Conservation (phyloP, 2,329 filamentous ascomycete genomes). For the Pseudopyrenochaeta lycopersici region DNA sequence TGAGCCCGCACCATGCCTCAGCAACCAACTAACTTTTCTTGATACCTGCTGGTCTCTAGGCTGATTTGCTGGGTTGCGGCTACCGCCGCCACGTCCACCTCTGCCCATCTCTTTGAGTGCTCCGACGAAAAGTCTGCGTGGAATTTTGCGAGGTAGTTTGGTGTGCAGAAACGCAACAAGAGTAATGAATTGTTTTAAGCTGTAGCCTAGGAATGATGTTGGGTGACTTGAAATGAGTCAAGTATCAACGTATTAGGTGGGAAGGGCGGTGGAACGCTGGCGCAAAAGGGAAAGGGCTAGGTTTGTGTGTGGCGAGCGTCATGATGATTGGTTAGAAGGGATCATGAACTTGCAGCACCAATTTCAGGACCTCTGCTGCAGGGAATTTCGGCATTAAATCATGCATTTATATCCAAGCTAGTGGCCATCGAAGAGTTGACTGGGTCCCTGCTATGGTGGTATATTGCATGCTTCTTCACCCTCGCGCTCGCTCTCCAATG, state of each 20-base stretch:
- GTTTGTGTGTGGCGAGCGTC: conserved; percentile 4
- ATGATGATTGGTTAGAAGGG: conserved; percentile 5
- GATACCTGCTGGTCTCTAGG: conserved; percentile 57
- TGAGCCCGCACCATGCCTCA: conserved; percentile 69
- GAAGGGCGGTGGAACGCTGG: conserved; percentile 7
- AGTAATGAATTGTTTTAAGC: background rate
- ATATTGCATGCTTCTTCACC: too few species aligned
- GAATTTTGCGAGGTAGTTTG: conserved; percentile 26
- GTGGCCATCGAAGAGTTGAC: too few species aligned
- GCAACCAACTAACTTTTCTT: conserved; percentile 61
- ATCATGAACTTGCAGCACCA: too few species aligned
- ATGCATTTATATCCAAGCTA: too few species aligned
- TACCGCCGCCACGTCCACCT: conserved; percentile 46
- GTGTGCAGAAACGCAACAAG: background rate
- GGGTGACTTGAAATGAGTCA: conserved; percentile 19
- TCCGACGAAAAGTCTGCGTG: conserved; percentile 19
- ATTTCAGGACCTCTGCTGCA: too few species aligned
- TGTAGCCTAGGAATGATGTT: background rate
- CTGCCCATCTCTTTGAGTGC: conserved; percentile 30
- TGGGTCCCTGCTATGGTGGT: too few species aligned
- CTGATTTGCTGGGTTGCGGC: conserved; percentile 47
- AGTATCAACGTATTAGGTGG: background rate
- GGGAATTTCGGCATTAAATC: too few species aligned
- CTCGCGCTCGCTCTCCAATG: too few species aligned
- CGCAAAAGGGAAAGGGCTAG: conserved; percentile 10